Evolutionary conservation across 805 yeast species (phyloP).

Genomic region (Wickerhamomyces pijperi): DNA sequence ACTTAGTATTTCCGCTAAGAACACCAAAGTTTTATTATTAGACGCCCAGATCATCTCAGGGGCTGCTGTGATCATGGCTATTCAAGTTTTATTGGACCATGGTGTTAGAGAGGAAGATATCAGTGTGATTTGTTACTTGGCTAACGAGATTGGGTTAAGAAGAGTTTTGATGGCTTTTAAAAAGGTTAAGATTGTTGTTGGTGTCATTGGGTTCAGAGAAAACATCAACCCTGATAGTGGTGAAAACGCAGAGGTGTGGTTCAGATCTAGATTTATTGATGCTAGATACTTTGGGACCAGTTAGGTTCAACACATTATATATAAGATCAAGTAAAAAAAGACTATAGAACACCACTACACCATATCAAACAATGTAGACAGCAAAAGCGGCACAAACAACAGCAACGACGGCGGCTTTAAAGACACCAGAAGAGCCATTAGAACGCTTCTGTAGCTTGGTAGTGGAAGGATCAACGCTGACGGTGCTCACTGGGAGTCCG

Average conservation of each 20-base stretch:
- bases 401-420: too few species aligned
- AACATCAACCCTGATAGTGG: slow-evolving; percentile 15
- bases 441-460: too few species aligned
- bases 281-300: slow-evolving; percentile 74
- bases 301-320: too few species aligned
- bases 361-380: too few species aligned
- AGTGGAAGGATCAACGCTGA: too few species aligned
- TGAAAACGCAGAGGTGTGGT: slow-evolving; percentile 42
- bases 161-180: slow-evolving; percentile 62
- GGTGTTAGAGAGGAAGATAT: slow-evolving; percentile 53
- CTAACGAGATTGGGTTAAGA: slow-evolving; percentile 70
- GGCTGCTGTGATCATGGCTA: slow-evolving; percentile 90
- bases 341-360: too few species aligned
- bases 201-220: slow-evolving; percentile 41
- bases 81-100: slow-evolving; percentile 78
- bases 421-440: too few species aligned
- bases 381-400: too few species aligned
- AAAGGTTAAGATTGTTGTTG: slow-evolving; percentile 56
- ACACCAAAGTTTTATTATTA: slow-evolving; percentile 47
- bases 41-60: slow-evolving; percentile 90
- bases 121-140: slow-evolving; percentile 56
- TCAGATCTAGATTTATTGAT: slow-evolving; percentile 62
- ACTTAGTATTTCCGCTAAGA: slow-evolving; percentile 14
- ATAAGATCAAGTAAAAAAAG: too few species aligned
- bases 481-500: too few species aligned